These are phyloP conservation scores for Bullera alba DNA, from an alignment of 768 basidiomycete genomes.

Conservation along the genomic window DNA sequence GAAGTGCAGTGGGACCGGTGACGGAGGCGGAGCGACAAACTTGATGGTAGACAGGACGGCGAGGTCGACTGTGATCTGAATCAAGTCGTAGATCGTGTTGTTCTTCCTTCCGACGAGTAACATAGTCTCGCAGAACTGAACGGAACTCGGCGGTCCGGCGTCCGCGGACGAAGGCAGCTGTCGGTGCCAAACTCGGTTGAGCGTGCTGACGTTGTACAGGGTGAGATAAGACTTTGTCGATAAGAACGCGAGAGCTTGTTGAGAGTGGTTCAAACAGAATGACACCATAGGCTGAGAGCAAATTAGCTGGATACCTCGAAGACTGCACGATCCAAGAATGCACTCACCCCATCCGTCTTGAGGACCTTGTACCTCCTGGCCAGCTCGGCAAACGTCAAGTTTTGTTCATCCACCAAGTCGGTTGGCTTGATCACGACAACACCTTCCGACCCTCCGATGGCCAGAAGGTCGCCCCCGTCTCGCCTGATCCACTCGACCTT, in stretches of 20 bases:
- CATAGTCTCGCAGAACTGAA: conserved; percentile 33
- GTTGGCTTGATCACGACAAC: conserved; percentile 23
- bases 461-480: conserved; percentile 14
- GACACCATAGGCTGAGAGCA: conserved; percentile 17
- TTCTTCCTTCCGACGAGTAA: conserved; percentile 26
- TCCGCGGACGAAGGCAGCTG: conserved; percentile 11
- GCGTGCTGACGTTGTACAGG: conserved; percentile 24
- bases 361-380: conserved; percentile 13
- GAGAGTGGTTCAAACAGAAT: conserved; percentile 32
- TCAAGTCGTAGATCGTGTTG: conserved; percentile 30
- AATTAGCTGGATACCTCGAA: not conserved
- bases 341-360: conserved; percentile 29
- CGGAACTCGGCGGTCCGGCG: conserved; percentile 7
- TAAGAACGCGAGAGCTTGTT: conserved; percentile 31
- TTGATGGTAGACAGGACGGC: conserved; percentile 27
- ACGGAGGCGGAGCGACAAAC: conserved; percentile 9
- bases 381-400: not conserved
- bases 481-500: conserved; percentile 27
- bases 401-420: not conserved
- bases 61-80: conserved; percentile 28
- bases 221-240: conserved; percentile 12
- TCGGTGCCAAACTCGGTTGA: conserved; percentile 26
- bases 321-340: not conserved
- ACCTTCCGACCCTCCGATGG: conserved; percentile 24
- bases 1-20: conserved; percentile 8